Base-by-base conservation (phyloP, 306 rosid species). In the Gleditsia sinensis region DNA sequence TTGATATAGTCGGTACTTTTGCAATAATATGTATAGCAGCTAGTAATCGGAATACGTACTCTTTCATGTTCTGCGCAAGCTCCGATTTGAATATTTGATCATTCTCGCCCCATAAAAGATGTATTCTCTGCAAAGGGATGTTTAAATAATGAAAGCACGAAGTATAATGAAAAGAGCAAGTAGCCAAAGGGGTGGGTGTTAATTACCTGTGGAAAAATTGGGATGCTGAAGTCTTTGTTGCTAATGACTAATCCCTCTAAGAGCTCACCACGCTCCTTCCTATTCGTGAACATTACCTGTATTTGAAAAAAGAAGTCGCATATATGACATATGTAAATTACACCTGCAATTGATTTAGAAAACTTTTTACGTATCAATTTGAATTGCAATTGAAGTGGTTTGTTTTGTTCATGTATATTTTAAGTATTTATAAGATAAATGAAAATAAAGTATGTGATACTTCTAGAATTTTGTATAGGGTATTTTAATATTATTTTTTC, bases 71-170 rank as follows among this genome's bases (percentile, higher is more conserved):
- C 1, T 49, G 75, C 51, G 90, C 98, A 46, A 83, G 77, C 58
- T 88, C 87, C 16, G 74, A 50, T 12, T 82, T 81, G 84, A 92
- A 85, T 69, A 90, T 46, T 73, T 75, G 82, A 70, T 92, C 96
- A 10, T 88, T 75, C 74, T 82, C 94, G 7, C 96, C 96, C 98
- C 98, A 92, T 30, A 92, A 25, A 1, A 92, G 85, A 73, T 85
- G 94, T 46, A 92, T 78, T 80, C 72, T 69, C 97, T 92, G 86
- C 79, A 63, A 19, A 48, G 14, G 13, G 0, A 9, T 23, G 25
- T 23, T 43, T 11, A 2, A 2, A 21, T 8, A 1, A 48, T 56
- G 2, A 14, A 6, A 54, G 9, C 21, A 19, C 5, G 30, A 30
- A 34, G 32, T 23, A 13, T 2, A n/a, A 43, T 42, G 12, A 32